A percentile compares a stretch with the other conserved stretches of the same genome.
phyloP scores from a whole-genome alignment of 2,329 filamentous ascomycete genomes.

The Colletotrichum lentis region DNA sequence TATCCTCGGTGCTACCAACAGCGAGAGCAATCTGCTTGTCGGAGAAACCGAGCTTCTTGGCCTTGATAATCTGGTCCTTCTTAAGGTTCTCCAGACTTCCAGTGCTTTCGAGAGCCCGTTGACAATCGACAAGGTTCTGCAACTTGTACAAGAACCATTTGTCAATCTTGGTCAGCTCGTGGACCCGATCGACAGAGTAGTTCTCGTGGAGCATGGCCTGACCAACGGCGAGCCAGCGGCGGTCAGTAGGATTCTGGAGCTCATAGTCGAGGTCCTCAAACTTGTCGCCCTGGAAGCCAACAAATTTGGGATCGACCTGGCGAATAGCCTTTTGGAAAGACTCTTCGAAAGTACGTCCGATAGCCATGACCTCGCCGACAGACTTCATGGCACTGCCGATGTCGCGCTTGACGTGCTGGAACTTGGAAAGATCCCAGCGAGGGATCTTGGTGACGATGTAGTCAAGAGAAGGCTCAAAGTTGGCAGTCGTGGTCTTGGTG shows the following conservation, averaged over 20 bases:
- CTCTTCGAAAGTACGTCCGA: constrained; percentile 97
- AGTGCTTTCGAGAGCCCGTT: constrained; percentile 82
- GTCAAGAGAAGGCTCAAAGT: constrained; percentile 96
- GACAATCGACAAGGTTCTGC: constrained; percentile 94
- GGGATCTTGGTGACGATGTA: constrained; percentile 99
- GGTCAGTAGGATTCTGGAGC: constrained; percentile 91
- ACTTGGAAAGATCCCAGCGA: constrained; percentile 97
- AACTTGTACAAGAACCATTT: constrained; percentile 99
- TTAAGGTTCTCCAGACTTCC: constrained; percentile 85
- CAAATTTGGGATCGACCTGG: constrained; percentile 89
- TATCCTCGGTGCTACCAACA: constrained; percentile 85
- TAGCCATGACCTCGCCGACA: constrained; percentile 98
- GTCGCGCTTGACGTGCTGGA: constrained; percentile 97
- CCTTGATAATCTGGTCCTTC: constrained; percentile 86
- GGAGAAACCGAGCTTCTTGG: constrained; percentile 98
- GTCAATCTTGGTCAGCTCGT: constrained; percentile 97
- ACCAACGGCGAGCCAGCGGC: constrained; percentile 95
- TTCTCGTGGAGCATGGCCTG: constrained; percentile 98
- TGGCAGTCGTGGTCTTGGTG: constrained; percentile 97
- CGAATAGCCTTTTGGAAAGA: constrained; percentile 99
- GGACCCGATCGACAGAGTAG: constrained; percentile 90
- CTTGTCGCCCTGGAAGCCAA: constrained; percentile 94
- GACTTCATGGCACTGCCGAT: constrained; percentile 99
- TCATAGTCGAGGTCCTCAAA: constrained; percentile 93
- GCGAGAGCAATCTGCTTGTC: constrained; percentile 92